A percentile compares a stretch with the other conserved stretches of the same genome.
phyloP scores from a whole-genome alignment of 2,329 filamentous ascomycete genomes.

The Cadophora sp. region DNA sequence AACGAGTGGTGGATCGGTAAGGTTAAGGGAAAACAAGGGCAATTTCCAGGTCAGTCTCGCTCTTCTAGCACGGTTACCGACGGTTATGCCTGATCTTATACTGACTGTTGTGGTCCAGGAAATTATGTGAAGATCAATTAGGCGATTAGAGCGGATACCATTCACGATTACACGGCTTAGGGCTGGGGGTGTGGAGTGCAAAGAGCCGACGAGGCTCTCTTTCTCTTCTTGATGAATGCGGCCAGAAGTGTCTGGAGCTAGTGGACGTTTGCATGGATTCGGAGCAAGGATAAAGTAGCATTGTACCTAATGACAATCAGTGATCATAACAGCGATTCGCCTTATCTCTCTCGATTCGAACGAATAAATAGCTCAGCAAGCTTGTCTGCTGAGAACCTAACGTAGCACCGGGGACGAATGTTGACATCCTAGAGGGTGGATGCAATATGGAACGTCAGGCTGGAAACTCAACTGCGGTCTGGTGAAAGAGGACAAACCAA shows the following conservation, averaged over 20 bases:
- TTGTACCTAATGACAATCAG: slow-evolving; percentile 23
- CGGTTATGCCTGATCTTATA: slow-evolving; percentile 28
- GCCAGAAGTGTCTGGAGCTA: slow-evolving; percentile 16
- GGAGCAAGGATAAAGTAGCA: slow-evolving; percentile 18
- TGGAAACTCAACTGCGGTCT: not conserved
- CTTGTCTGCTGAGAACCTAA: not conserved
- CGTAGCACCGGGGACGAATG: not conserved
- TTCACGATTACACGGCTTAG: not conserved
- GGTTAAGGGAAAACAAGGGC: slow-evolving; percentile 79
- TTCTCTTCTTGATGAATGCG: slow-evolving; percentile 1
- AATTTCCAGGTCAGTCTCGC: slow-evolving; percentile 84
- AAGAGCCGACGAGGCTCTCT: not conserved
- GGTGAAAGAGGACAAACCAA: not conserved
- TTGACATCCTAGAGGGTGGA: not conserved
- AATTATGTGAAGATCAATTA: slow-evolving; percentile 56
- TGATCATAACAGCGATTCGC: not conserved
- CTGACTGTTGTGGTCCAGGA: slow-evolving; percentile 44
- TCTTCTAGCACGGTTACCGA: not conserved
- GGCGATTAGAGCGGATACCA: slow-evolving; percentile 22
- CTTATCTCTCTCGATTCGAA: not conserved
- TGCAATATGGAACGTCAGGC: not conserved
- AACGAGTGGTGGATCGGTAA: slow-evolving; percentile 98
- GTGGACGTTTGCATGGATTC: slow-evolving; percentile 19
- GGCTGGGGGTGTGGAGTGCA: not conserved
- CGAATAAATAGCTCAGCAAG: not conserved